Base-by-base conservation (phyloP, 2,329 filamentous ascomycete species). In the Xylaria sp. region DNA sequence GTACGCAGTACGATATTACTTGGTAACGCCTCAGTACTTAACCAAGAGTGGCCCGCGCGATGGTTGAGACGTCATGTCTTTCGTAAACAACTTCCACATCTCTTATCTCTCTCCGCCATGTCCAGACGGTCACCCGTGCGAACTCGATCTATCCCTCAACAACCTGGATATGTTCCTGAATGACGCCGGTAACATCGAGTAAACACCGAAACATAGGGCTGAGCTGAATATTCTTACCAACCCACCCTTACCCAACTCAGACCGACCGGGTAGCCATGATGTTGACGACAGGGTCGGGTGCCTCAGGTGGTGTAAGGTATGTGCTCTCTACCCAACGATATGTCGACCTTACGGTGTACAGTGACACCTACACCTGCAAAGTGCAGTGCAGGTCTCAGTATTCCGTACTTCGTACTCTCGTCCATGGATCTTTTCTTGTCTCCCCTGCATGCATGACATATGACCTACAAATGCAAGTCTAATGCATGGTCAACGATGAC, bases 371-470 rank as follows among this genome's bases (percentile, higher is more conserved):
- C 42, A 46, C 13, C 42, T 46, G 42, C 42, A 46, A 16, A 46
- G 11, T 46, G 42, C 13, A 46, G 37, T 42, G 37, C 42, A 46
- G 42, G 13, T 16, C 13, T 13, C 42, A 46, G 23, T 30, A 30
- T 30, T 30, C 23, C 23, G 23, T 30, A 30, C 23, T 30, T 5
- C 23, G 23, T 30, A 46, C 5, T 11, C 54, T 59, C 59, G 42
- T 48, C 58, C 54, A 59, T 59, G 61, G 59, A 63, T 42, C 8
- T 57, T 59, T 59, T 59, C 59, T 54, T 59, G 51, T 50, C 59
- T 62, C 54, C 57, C 59, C 57, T 62, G 61, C 59, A 62, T 63
- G 61, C 59, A 55, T 61, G 57, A 54, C 52, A 63, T 49, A 61
- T 59, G 46, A 61, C 56, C 52, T 60, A 59, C 52, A 52, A 39